A percentile compares a stretch with the other conserved stretches of the same genome.
These are phyloP conservation scores for Symbiodinium natans DNA, from an alignment of 73 alveolate genomes.

Conservation along the genomic window DNA sequence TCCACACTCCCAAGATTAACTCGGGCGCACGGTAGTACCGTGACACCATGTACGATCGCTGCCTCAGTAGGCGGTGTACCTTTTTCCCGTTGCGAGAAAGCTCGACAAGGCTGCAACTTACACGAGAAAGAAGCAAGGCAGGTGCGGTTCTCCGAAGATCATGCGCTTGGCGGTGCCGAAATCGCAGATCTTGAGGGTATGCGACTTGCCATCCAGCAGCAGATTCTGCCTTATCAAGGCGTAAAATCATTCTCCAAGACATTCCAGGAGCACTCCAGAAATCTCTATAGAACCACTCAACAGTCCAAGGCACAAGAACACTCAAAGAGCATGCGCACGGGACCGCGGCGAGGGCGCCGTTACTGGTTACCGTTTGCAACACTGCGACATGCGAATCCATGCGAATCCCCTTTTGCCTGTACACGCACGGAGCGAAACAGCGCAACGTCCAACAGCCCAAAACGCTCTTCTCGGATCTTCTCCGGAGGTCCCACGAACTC, in stretches of 20 bases:
- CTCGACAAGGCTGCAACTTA: no score
- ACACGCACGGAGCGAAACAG: no score
- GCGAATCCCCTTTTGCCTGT: no score
- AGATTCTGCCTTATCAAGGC: conserved; percentile 94
- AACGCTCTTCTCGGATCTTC: no score
- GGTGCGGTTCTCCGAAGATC: conserved; percentile 95
- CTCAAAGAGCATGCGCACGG: not conserved
- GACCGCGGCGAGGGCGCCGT: no score
- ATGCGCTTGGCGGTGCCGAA: conserved; percentile 97
- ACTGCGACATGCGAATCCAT: no score
- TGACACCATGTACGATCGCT: conserved; percentile 95
- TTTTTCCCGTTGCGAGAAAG: no score
- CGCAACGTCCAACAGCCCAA: no score
- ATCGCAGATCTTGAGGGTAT: conserved; percentile 96
- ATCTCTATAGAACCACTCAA: not conserved
- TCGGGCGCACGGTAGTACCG: conserved; percentile 98
- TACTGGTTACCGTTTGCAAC: no score
- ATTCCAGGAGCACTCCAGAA: not conserved
- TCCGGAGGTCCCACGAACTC: no score
- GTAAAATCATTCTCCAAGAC: not conserved
- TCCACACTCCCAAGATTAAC: conserved; percentile 95
- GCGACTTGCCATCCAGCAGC: conserved; percentile 96
- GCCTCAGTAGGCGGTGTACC: not conserved
- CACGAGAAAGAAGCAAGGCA: not conserved
- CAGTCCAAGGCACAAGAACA: not conserved